Conservation (phyloP, 1,284 basidiomycete genomes). For the Boletellus deceptivus region DNA sequence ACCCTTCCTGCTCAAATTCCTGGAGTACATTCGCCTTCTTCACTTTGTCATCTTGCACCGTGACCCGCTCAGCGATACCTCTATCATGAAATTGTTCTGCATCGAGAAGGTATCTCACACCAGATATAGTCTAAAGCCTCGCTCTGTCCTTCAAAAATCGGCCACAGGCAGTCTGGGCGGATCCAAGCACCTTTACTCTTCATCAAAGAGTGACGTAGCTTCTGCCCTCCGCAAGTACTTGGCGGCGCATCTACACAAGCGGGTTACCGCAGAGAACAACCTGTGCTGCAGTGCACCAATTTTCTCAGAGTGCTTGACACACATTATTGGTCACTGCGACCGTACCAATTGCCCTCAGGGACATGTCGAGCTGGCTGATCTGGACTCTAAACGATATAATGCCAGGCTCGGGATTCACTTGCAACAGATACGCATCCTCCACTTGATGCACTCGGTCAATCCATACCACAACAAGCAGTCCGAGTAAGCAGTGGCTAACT, state of each 20-base stretch:
- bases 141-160: conserved; percentile 25
- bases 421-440: conserved; percentile 47
- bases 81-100: conserved; percentile 39
- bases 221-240: conserved; percentile 24
- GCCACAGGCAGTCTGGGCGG: conserved; percentile 5
- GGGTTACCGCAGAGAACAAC: conserved; percentile 37
- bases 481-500: conserved; percentile 15
- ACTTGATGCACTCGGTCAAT: conserved; percentile 25
- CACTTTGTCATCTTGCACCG: conserved; percentile 24
- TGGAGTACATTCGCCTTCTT: conserved; percentile 37
- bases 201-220: conserved; percentile 8
- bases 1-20: conserved; percentile 36
- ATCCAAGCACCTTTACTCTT: background rate
- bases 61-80: conserved; percentile 26
- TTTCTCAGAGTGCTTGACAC: conserved; percentile 43
- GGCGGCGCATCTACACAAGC: conserved; percentile 24
- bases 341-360: conserved; percentile 37
- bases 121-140: conserved; percentile 26
- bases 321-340: conserved; percentile 37
- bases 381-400: conserved; percentile 38
- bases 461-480: conserved; percentile 10
- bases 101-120: conserved; percentile 31
- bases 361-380: conserved; percentile 31
- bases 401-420: conserved; percentile 42
- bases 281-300: conserved; percentile 31